Evolutionary conservation across 805 yeast species (phyloP).

Genomic region (Priceomyces haplophilus): DNA sequence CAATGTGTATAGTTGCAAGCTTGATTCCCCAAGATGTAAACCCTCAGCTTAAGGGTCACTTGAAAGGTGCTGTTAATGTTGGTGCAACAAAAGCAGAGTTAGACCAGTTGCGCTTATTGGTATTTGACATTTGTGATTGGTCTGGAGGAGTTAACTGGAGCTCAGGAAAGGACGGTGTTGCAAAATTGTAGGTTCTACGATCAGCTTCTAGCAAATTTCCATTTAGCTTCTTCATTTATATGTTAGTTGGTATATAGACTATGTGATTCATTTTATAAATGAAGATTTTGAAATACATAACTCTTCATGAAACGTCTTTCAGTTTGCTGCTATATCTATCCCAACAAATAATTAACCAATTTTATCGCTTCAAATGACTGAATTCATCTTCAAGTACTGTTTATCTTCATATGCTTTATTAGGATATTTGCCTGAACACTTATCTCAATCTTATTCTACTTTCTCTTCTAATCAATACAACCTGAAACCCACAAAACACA

Average conservation of each 20-base stretch:
- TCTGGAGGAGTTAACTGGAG: constrained; percentile 53
- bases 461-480: constrained; percentile 59
- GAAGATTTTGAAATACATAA: not conserved
- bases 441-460: constrained; percentile 50
- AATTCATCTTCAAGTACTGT: not conserved
- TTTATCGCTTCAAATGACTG: not conserved
- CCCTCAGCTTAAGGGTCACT: constrained; percentile 88
- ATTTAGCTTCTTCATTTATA: constrained; percentile 1
- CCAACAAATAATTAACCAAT: not conserved
- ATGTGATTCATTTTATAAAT: not conserved
- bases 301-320: not conserved
- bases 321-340: not conserved
- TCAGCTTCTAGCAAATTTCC: not conserved
- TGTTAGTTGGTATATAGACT: not conserved
- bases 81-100: constrained; percentile 70
- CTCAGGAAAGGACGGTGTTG: constrained; percentile 55
- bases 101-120: constrained; percentile 55
- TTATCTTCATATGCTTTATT: not conserved
- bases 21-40: constrained; percentile 90
- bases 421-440: not conserved
- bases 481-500: constrained; percentile 87
- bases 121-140: constrained; percentile 68
- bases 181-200: constrained; percentile 40
- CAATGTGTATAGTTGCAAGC: constrained; percentile 72
- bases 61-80: constrained; percentile 77